Percentiles rank a stretch among this genome's conserved stretches.
phyloP scores from a whole-genome alignment of 306 rosid genomes.

The Astragalus membranaceus region DNA sequence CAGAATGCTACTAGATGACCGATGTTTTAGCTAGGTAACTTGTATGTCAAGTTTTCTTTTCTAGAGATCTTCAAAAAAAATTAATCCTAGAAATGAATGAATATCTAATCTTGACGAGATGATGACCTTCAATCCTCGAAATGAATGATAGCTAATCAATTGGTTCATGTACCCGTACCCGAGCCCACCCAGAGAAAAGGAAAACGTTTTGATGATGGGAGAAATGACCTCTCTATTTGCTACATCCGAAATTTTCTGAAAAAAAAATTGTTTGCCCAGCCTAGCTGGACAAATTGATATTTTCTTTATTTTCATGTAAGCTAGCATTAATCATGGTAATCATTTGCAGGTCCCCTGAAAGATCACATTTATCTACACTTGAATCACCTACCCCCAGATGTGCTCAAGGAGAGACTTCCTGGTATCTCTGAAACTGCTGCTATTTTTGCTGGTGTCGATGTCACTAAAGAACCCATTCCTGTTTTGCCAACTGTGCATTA shows the following conservation, averaged over 20 bases:
- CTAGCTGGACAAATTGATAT: neutral
- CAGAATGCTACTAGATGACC: neutral
- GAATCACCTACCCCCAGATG: conserved; percentile 99
- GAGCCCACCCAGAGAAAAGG: neutral
- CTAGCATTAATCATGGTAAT: conserved; percentile 6
- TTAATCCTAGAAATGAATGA: neutral
- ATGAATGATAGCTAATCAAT: neutral
- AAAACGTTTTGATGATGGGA: neutral
- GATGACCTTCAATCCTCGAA: neutral
- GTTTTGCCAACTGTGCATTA: conserved; percentile 97
- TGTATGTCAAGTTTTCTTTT: neutral
- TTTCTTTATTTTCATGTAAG: neutral
- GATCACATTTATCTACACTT: conserved; percentile 98
- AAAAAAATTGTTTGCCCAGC: neutral
- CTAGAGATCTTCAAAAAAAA: neutral
- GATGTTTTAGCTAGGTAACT: neutral
- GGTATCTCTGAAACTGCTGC: conserved; percentile 99
- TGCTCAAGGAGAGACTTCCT: conserved; percentile 97
- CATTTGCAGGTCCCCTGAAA: conserved; percentile 79
- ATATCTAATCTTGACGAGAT: neutral
- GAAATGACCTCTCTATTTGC: neutral
- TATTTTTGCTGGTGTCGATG: conserved; percentile 98
- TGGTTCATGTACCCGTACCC: neutral
- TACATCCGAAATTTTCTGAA: neutral
- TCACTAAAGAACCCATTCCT: conserved; percentile 95